Evolutionary conservation across 2,329 filamentous ascomycete genomes (phyloP).

Genomic region (Epichloe gansuensis): DNA sequence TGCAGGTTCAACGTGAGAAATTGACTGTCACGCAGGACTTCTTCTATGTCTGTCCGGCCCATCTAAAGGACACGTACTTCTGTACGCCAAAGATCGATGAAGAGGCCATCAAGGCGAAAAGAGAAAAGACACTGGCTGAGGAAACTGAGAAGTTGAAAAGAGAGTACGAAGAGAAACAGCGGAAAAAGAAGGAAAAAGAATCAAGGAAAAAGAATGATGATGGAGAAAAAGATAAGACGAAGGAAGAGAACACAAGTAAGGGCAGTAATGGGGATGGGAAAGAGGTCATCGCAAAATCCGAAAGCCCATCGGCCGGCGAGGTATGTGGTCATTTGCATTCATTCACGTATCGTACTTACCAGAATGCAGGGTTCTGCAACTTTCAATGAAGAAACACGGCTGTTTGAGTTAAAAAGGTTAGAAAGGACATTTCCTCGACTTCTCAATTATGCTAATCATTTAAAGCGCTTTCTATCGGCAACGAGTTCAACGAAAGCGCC

Average conservation of each 20-base stretch:
- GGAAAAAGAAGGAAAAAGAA: conserved; percentile 55
- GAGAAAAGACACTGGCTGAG: conserved; percentile 48
- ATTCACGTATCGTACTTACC: not conserved
- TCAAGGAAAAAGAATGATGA: conserved; percentile 38
- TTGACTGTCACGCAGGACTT: conserved; percentile 43
- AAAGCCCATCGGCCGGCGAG: not conserved
- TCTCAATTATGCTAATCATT: not conserved
- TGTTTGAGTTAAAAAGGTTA: conserved; percentile 76
- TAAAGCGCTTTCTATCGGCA: conserved; percentile 72
- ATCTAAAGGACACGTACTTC: conserved; percentile 74
- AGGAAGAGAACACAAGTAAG: conserved; percentile 18
- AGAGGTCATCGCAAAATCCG: conserved; percentile 10
- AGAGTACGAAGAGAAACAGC: conserved; percentile 63
- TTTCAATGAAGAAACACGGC: conserved; percentile 55
- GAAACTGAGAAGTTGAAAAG: conserved; percentile 55
- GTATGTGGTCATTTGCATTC: not conserved
- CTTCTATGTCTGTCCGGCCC: conserved; percentile 78
- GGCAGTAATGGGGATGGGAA: conserved; percentile 12
- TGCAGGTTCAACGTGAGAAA: not conserved
- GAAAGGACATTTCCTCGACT: not conserved
- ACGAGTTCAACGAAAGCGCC: conserved; percentile 58
- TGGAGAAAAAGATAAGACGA: conserved; percentile 23
- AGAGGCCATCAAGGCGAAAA: conserved; percentile 47
- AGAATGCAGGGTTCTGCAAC: conserved; percentile 7
- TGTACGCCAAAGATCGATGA: conserved; percentile 62